A percentile compares a stretch with the other conserved stretches of the same genome.
Conservation (phyloP, 2,329 filamentous ascomycete species). For the Scolecobasidium constrictum region DNA sequence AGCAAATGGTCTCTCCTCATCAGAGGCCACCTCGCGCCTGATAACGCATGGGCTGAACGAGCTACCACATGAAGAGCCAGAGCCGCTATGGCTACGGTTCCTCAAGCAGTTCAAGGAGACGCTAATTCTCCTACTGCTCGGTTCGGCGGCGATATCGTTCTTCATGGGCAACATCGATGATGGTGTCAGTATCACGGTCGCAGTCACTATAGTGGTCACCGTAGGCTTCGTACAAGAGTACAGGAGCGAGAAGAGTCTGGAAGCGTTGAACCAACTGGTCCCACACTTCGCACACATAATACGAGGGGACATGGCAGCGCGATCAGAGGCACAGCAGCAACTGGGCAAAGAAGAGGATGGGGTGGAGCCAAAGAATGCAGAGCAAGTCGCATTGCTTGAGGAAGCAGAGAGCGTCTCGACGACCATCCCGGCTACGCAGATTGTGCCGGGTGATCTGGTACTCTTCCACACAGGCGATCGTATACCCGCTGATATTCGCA, state of each 20-base stretch:
- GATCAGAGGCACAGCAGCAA: constrained; percentile 13
- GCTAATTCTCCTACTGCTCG: constrained; percentile 81
- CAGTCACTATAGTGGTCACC: constrained; percentile 91
- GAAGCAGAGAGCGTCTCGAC: constrained; percentile 61
- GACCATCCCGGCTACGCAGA: constrained; percentile 74
- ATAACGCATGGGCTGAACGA: constrained; percentile 83
- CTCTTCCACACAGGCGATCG: constrained; percentile 92
- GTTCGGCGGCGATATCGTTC: constrained; percentile 78
- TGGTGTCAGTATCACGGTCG: constrained; percentile 87
- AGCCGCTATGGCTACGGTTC: constrained; percentile 91
- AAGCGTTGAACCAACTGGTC: constrained; percentile 85
- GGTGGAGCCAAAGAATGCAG: constrained; percentile 37
- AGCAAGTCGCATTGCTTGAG: constrained; percentile 50
- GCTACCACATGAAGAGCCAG: constrained; percentile 83
- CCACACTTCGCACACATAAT: constrained; percentile 96
- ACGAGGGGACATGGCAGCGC: constrained; percentile 36
- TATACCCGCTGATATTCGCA: constrained; percentile 90
- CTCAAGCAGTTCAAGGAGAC: constrained; percentile 95
- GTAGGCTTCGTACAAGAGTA: constrained; percentile 98
- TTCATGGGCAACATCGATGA: constrained; percentile 91
- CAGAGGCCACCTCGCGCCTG: constrained; percentile 70
- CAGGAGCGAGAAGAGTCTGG: constrained; percentile 90
- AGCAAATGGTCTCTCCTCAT: constrained; percentile 65
- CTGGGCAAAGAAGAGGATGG: constrained; percentile 14
- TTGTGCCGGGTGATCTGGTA: constrained; percentile 88